Evolutionary conservation across 768 basidiomycete genomes (phyloP), one percentile per base, ranked within the genome.

Genomic region (Tylopilus vinaceipallidus): DNA sequence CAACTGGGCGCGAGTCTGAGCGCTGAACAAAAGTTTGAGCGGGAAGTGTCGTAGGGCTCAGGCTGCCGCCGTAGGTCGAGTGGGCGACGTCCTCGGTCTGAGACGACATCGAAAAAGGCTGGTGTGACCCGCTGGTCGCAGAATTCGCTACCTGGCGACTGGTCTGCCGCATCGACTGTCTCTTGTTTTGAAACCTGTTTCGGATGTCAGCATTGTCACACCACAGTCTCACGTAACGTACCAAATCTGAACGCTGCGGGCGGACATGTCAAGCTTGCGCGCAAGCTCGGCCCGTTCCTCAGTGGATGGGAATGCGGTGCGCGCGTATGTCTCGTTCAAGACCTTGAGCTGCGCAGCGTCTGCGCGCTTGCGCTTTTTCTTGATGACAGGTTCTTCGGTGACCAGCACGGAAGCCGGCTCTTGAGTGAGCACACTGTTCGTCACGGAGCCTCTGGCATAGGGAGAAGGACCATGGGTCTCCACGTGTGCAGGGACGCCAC

Each of bases 211-310:
- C 41, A 13, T 45, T 23, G 52, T 52, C 45, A 54, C 50, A 46
- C 40, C 39, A 50, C 56, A 33, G 38, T 54, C 38, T 43, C 42
- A 41, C 35, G 42, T 19, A 45, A 59, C 74, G 58, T 65, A 90
- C 90, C 90, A 92, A 49, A 92, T 91, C 66, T 92, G 90, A 50
- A 92, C 90, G 56, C 86, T 89, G 54, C 90, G 73, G 34, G 90
- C 80, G 40, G 86, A 83, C 90, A 92, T 91, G 56, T 87, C 88
- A 53, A 91, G 73, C 57, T 80, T 74, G 55, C 83, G 87, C 13
- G 90, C 89, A 42, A 91, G 70, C 27, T 81, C 81, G 32, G 79
- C 75, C n/a, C 90, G 82, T 66, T 92, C 90, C 65, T 91, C 89
- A 10, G 90, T 92, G 13, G 90, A 89, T 19, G 90, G 90, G 60